Evolutionary conservation across 345 rosid genomes (phyloP), one percentile per base, ranked within the genome.

Genomic region (Euphorbia pulcherrima): DNA sequence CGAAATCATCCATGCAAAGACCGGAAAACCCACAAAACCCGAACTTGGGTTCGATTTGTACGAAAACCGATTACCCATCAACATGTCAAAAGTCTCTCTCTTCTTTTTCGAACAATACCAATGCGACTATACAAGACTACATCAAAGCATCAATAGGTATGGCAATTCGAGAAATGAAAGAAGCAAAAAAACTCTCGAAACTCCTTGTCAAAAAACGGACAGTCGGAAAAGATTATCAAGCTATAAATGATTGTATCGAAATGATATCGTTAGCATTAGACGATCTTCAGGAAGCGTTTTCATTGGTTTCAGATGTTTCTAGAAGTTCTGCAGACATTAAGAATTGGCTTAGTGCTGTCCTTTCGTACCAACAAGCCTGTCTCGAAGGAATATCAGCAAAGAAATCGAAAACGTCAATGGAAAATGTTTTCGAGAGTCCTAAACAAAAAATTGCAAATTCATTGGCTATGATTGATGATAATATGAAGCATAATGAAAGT

Each of bases 281-380:
- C 23, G 65, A 59, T 17, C 62, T 59, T 16, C 17, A 62, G 33
- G 30, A 48, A 23, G 65, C 65, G 24, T 1, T 39, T 12, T 17
- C 4, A 40, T 4, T 8, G 24, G 52, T 9, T 9, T 41, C 65
- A 21, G 13, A 24, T 9, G 26, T 5, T 60, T 8, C 10, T 1
- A 33, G 2, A 13, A 40, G 12, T 11, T 5, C 65, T 14, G 20
- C 29, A 3, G 65, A 62, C 13, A 6, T 62, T 30, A 62, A 62
- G 33, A 62, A 62, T 29, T 39, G 52, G 51, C 14, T 62, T 7
- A 62, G 65, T 16, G 65, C 65, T 62, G 30, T 41, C 7, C 20
- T 40, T 41, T 48, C 65, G 1, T 62, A 62, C 47, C 65, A 41
- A 62, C 51, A 62, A 40, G 48, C 65, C 24, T 62, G 65, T 18